These are phyloP conservation scores for Metschnikowia lachancei DNA, from an alignment of 805 yeast genomes.

Conservation along the genomic window DNA sequence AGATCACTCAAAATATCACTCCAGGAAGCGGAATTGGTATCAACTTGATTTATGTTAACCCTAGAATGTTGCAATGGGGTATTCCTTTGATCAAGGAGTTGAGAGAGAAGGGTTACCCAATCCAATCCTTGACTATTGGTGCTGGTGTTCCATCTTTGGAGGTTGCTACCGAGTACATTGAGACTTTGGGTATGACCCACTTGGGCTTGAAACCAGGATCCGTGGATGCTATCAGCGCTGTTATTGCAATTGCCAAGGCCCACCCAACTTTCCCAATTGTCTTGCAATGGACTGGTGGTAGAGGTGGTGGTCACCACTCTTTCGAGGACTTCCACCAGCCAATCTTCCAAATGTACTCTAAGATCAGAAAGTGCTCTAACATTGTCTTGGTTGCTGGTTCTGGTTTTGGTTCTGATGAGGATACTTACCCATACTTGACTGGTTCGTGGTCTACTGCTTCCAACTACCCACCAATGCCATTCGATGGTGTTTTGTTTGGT, in stretches of 20 bases:
- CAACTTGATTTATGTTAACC: slow-evolving; percentile 93
- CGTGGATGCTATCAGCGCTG: slow-evolving; percentile 83
- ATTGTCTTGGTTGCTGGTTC: slow-evolving; percentile 94
- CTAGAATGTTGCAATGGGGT: slow-evolving; percentile 98
- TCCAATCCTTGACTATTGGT: slow-evolving; percentile 94
- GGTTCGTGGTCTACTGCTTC: slow-evolving; percentile 92
- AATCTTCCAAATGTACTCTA: slow-evolving; percentile 89
- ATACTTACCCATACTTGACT: slow-evolving; percentile 94
- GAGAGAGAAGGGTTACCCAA: slow-evolving; percentile 90
- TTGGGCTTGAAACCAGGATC: slow-evolving; percentile 98
- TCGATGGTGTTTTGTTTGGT: slow-evolving; percentile 94
- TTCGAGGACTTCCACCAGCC: slow-evolving; percentile 99
- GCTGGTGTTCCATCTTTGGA: slow-evolving; percentile 99
- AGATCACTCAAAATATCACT: slow-evolving; percentile 60
- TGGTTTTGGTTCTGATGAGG: slow-evolving; percentile 96
- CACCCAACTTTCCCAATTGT: slow-evolving; percentile 97
- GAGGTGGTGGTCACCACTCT: slow-evolving; percentile 99
- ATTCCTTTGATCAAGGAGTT: slow-evolving; percentile 89
- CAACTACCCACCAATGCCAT: slow-evolving; percentile 98
- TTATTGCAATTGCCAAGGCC: slow-evolving; percentile 86
- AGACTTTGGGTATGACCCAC: slow-evolving; percentile 86
- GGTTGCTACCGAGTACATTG: slow-evolving; percentile 94
- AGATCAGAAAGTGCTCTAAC: slow-evolving; percentile 87
- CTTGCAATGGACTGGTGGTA: slow-evolving; percentile 99
- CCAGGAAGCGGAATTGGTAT: slow-evolving; percentile 92